phyloP scores from a whole-genome alignment of 2,329 filamentous ascomycete species.

The Epichloe amarillans region DNA sequence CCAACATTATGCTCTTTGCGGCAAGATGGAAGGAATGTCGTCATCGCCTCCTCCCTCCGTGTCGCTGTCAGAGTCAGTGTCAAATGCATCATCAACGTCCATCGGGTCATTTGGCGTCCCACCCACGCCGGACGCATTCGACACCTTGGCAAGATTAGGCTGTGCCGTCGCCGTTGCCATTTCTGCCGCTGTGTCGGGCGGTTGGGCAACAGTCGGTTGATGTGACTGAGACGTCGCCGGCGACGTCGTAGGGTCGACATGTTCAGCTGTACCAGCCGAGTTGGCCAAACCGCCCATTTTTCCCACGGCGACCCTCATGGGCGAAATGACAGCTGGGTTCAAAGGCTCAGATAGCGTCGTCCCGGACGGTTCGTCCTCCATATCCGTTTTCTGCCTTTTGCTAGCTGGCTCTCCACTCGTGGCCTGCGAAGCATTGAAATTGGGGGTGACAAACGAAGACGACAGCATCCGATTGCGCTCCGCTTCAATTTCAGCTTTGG shows the following conservation, averaged over 20 bases:
- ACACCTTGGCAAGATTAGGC: slow-evolving; percentile 1
- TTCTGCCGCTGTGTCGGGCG: background rate
- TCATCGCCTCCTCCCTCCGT: slow-evolving; percentile 11
- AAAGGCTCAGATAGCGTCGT: background rate
- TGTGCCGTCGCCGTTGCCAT: slow-evolving; percentile 5
- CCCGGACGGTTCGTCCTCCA: slow-evolving; percentile 1
- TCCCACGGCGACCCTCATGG: slow-evolving; percentile 16
- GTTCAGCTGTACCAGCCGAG: slow-evolving; percentile 23
- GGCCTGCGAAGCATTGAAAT: background rate
- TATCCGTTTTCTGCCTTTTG: slow-evolving; percentile 14
- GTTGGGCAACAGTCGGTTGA: slow-evolving; percentile 4
- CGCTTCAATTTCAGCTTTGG: slow-evolving; percentile 31
- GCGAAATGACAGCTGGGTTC: background rate
- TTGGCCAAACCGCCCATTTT: slow-evolving; percentile 23
- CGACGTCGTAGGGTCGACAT: slow-evolving; percentile 21
- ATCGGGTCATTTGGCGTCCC: slow-evolving; percentile 15
- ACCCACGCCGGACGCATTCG: background rate
- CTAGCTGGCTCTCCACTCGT: slow-evolving; percentile 1
- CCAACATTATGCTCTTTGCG: background rate
- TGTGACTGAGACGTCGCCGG: slow-evolving; percentile 8
- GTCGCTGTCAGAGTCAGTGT: slow-evolving; percentile 5
- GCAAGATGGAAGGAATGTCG: slow-evolving; percentile 16
- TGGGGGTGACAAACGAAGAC: background rate
- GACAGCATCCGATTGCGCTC: slow-evolving; percentile 25
- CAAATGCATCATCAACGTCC: slow-evolving; percentile 6